Evolutionary conservation across 2,329 filamentous ascomycete species (phyloP).

Genomic region (Neonectria faginata): DNA sequence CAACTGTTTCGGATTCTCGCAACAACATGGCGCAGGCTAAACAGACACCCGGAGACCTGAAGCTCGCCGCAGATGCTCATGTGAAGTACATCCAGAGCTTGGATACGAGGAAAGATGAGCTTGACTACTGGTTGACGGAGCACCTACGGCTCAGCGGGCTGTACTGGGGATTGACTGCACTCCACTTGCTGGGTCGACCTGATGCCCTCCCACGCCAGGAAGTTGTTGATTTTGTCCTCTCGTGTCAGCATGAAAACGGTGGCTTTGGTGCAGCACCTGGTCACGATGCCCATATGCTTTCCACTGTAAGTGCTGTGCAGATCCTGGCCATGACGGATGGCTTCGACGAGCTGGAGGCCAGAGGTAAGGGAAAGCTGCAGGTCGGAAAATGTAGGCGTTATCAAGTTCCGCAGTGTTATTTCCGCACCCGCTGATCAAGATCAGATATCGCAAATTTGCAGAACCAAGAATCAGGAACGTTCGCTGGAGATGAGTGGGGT

Average conservation of each 20-base stretch:
- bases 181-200: slow-evolving; percentile 85
- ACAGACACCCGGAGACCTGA: slow-evolving; percentile 52
- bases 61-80: slow-evolving; percentile 70
- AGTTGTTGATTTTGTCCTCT: slow-evolving; percentile 92
- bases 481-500: slow-evolving; percentile 95
- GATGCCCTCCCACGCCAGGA: slow-evolving; percentile 83
- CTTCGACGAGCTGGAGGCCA: slow-evolving; percentile 81
- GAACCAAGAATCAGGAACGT: slow-evolving; percentile 83
- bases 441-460: slow-evolving; percentile 85
- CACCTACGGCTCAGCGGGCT: slow-evolving; percentile 95
- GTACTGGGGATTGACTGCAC: slow-evolving; percentile 93
- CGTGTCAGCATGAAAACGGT: slow-evolving; percentile 88
- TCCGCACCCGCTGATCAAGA: slow-evolving; percentile 38
- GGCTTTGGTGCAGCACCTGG: slow-evolving; percentile 95
- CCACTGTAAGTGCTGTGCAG: slow-evolving; percentile 94
- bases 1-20: slow-evolving; percentile 22
- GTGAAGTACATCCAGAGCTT: slow-evolving; percentile 94
- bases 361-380: slow-evolving; percentile 72
- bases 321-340: slow-evolving; percentile 89
- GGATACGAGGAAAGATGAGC: slow-evolving; percentile 91
- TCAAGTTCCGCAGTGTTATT: slow-evolving; percentile 24
- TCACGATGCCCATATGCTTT: slow-evolving; percentile 96
- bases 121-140: slow-evolving; percentile 98
- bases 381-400: slow-evolving; percentile 80
- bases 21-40: slow-evolving; percentile 48